A percentile compares a stretch with the other conserved stretches of the same genome.
phyloP scores from a whole-genome alignment of 140 eudicot genomes.

The Ambrosia hybrid region DNA sequence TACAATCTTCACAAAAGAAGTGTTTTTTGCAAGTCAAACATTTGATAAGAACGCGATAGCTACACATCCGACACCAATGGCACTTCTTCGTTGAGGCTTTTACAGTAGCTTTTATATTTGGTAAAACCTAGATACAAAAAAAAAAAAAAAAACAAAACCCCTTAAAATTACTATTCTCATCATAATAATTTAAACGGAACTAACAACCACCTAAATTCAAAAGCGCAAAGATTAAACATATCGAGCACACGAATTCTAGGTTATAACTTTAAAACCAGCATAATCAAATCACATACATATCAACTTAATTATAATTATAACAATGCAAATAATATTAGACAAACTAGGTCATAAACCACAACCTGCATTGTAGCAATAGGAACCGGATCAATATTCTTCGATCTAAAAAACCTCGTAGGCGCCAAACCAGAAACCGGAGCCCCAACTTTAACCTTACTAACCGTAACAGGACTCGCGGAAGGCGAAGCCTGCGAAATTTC shows the following conservation, averaged over 20 bases:
- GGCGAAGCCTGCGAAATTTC: constrained; percentile 51
- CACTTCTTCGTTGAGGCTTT: constrained; percentile 65
- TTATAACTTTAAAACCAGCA: not conserved
- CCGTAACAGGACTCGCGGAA: constrained; percentile 23
- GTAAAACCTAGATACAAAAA: constrained; percentile 42
- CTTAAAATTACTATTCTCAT: too few relatives aligned
- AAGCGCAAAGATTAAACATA: not conserved
- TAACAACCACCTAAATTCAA: not conserved
- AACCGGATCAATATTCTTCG: constrained; percentile 72
- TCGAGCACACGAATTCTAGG: not conserved
- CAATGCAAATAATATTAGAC: not conserved
- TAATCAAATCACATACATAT: not conserved
- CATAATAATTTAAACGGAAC: too few relatives aligned
- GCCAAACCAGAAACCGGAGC: constrained; percentile 29
- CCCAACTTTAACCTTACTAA: constrained; percentile 71
- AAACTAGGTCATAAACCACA: constrained; percentile 17
- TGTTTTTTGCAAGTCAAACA: constrained; percentile 77
- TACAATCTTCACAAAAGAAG: constrained; percentile 77
- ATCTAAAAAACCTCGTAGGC: constrained; percentile 64
- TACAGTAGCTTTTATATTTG: constrained; percentile 44
- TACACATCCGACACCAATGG: constrained; percentile 86
- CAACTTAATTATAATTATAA: not conserved
- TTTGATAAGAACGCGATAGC: constrained; percentile 54
- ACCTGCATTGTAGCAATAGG: constrained; percentile 88
- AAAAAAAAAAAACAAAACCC: not conserved